Percentiles rank a stretch among this genome's conserved stretches.
Conservation (phyloP, 2,329 filamentous ascomycete species). For the Geosmithia flava region DNA sequence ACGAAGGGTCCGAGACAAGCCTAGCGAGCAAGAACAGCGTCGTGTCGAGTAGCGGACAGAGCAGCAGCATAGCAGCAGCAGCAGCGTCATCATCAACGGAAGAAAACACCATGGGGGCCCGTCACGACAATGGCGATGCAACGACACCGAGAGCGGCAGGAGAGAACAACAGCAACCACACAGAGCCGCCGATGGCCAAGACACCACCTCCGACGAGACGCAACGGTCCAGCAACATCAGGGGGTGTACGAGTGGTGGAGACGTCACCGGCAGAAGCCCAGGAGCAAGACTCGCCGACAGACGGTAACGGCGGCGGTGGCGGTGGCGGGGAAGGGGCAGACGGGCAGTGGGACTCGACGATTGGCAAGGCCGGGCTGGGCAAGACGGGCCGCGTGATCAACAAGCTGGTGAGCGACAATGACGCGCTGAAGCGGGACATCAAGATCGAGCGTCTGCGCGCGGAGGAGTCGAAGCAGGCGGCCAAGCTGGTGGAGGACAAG, state of each 20-base stretch:
- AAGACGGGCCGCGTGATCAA: slow-evolving; percentile 74
- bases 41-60: slow-evolving; percentile 44
- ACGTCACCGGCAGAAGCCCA: slow-evolving; percentile 9
- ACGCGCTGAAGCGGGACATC: slow-evolving; percentile 62
- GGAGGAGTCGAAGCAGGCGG: slow-evolving; percentile 59
- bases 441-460: slow-evolving; percentile 51
- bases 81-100: not conserved
- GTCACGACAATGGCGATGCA: slow-evolving; percentile 14
- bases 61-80: slow-evolving; percentile 30
- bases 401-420: slow-evolving; percentile 68
- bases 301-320: slow-evolving; percentile 7
- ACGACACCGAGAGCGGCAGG: not conserved
- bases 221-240: not conserved
- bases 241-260: slow-evolving; percentile 15
- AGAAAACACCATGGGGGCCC: slow-evolving; percentile 18
- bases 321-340: slow-evolving; percentile 15
- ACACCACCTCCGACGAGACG: not conserved
- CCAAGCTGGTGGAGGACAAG: slow-evolving; percentile 57
- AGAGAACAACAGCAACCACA: not conserved
- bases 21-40: slow-evolving; percentile 34
- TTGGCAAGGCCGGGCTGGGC: slow-evolving; percentile 57
- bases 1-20: slow-evolving; percentile 35
- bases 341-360: slow-evolving; percentile 49
- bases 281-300: slow-evolving; percentile 9
- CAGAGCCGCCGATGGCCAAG: not conserved